Base-by-base conservation (phyloP, 2,329 filamentous ascomycete species). In the Monosporascus sp. region DNA sequence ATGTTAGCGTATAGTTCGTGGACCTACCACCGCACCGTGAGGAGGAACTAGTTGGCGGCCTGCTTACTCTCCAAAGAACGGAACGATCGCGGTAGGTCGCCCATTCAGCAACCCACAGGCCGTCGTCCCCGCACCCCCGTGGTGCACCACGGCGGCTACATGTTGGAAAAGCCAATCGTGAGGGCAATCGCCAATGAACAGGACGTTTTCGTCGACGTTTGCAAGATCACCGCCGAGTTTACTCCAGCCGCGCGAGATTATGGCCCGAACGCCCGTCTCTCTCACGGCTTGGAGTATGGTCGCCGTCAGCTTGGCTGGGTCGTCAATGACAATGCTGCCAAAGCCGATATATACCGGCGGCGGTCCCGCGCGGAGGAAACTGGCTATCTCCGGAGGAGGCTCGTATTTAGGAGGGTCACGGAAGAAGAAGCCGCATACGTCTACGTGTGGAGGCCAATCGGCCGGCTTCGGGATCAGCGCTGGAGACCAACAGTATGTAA, bases 401-500 rank as follows among this genome's bases (percentile, higher is more conserved):
- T 75, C 83, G 60, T 84, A 93, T 3, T 80, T 79, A 0, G 81
- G 81, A 1, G 85, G 71, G 49, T 88, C 80, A 8, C 92, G 78
- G 60, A 92, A 90, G 67, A 79, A 90, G 69, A 92, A 93, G 0
- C 89, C 89, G 3, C 87, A 83, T 20, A 93, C 52, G 45, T 56
- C 56, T 58, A 93, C 87, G 53, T 90, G 78, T 5, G 75, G 70
- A 0, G 78, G 81, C 89, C 89, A 94, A 65, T 94, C 89, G 37
- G 79, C 79, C 0, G 89, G 88, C 61, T 90, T 91, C 0, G 86
- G 82, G n/a, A 91, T 88, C 47, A 94, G 72, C 1, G 87, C 81
- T 0, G 89, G 87, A 0, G 89, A 92, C 90, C 91, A 96, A 69
- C 90, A 92, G 65, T 96, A 96, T 0, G 91, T 94, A 60, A 88